phyloP scores from a whole-genome alignment of 2,329 filamentous ascomycete species.

The Alternaria triticimaculans region DNA sequence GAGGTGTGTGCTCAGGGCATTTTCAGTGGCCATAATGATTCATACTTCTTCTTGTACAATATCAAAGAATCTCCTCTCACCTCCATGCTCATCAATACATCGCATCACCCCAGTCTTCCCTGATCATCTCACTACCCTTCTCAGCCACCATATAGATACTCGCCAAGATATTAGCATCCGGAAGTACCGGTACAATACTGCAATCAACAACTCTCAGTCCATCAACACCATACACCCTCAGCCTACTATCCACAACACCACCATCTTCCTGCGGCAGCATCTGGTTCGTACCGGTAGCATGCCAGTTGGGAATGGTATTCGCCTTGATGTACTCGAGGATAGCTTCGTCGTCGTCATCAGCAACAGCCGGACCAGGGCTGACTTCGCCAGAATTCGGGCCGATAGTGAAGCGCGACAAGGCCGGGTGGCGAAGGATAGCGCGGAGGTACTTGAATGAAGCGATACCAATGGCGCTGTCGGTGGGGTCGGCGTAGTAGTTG shows the following conservation, averaged over 20 bases:
- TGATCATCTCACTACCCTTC: constrained; percentile 38
- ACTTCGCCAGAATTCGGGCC: constrained; percentile 35
- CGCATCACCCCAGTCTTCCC: constrained; percentile 22
- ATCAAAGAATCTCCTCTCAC: not conserved
- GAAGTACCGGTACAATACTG: constrained; percentile 37
- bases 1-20: not conserved
- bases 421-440: constrained; percentile 29
- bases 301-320: constrained; percentile 34
- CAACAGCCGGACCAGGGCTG: constrained; percentile 32
- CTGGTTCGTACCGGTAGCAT: constrained; percentile 45
- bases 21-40: not conserved
- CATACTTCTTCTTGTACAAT: not conserved
- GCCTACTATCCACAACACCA: constrained; percentile 38
- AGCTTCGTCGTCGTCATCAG: constrained; percentile 36
- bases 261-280: constrained; percentile 40
- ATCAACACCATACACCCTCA: constrained; percentile 43
- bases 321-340: constrained; percentile 35
- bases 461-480: constrained; percentile 45
- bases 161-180: constrained; percentile 28
- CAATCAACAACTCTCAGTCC: constrained; percentile 44
- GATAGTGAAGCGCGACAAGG: constrained; percentile 26
- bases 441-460: constrained; percentile 43
- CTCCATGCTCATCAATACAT: not conserved
- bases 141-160: constrained; percentile 36
- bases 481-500: constrained; percentile 42